A percentile compares a stretch with the other conserved stretches of the same genome.
These are phyloP conservation scores for Suillus paluster DNA, from an alignment of 768 basidiomycete genomes.

Conservation along the genomic window DNA sequence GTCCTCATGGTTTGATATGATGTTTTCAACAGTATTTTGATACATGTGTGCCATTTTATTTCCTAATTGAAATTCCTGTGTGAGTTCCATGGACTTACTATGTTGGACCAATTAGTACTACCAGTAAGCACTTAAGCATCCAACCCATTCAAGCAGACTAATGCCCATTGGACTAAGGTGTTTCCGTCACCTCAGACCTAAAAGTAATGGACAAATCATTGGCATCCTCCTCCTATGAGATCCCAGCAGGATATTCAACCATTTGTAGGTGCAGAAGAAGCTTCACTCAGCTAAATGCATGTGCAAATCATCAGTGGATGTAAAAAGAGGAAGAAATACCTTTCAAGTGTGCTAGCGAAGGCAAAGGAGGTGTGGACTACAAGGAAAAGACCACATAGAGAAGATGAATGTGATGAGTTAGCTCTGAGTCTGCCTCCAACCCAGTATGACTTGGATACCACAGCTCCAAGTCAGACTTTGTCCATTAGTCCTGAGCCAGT, in stretches of 20 bases:
- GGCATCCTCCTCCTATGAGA: not conserved
- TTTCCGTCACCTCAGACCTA: not conserved
- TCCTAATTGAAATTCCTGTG: not conserved
- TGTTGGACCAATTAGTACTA: too few species aligned
- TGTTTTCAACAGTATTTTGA: too few species aligned
- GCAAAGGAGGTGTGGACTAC: slow-evolving; percentile 6
- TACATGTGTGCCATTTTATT: not conserved
- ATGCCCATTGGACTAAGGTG: not conserved
- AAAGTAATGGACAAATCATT: not conserved
- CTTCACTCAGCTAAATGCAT: slow-evolving; percentile 2
- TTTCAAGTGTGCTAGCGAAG: slow-evolving; percentile 6
- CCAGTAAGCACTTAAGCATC: not conserved
- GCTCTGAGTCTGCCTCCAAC: not conserved
- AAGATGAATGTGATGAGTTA: not conserved
- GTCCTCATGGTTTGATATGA: too few species aligned
- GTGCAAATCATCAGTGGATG: slow-evolving; percentile 5
- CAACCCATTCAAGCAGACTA: not conserved
- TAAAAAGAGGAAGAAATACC: slow-evolving; percentile 12
- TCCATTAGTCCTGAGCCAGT: not conserved
- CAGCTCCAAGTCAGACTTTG: not conserved
- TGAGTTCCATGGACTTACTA: too few species aligned
- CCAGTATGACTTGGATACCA: not conserved
- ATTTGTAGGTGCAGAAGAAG: slow-evolving; percentile 7
- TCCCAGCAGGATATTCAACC: not conserved
- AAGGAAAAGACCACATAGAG: not conserved